Percentiles rank a stretch among this genome's conserved stretches.
phyloP scores from a whole-genome alignment of 1,284 basidiomycete species.

The Leccinum subfulvum region DNA sequence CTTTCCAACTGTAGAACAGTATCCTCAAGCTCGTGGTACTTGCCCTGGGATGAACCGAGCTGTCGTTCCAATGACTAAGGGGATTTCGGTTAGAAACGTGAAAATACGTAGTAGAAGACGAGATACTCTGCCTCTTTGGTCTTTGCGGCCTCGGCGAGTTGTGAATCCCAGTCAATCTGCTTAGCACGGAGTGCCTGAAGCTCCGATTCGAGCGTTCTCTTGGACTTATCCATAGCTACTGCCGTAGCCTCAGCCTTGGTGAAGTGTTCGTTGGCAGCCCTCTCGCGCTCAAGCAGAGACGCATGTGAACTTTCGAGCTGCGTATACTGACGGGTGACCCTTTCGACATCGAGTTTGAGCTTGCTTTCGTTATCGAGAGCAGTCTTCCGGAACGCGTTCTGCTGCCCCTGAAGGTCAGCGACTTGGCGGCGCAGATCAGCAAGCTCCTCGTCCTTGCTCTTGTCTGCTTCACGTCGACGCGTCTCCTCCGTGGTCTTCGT shows the following conservation, averaged over 20 bases:
- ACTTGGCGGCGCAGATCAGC: constrained; percentile 70
- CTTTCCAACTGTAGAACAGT: constrained; percentile 80
- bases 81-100: not conserved
- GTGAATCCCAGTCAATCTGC: constrained; percentile 68
- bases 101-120: not conserved
- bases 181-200: constrained; percentile 70
- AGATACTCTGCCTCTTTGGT: constrained; percentile 67
- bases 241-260: constrained; percentile 54
- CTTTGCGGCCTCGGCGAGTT: constrained; percentile 60
- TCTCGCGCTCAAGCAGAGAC: constrained; percentile 63
- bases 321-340: constrained; percentile 53
- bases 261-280: constrained; percentile 49
- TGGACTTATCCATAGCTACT: constrained; percentile 68
- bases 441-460: constrained; percentile 88
- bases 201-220: constrained; percentile 72
- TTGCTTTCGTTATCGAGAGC: constrained; percentile 66
- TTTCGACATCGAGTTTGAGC: constrained; percentile 68
- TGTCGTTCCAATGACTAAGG: constrained; percentile 64
- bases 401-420: constrained; percentile 55
- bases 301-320: constrained; percentile 59
- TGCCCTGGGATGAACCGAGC: constrained; percentile 67
- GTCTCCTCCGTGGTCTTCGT: constrained; percentile 87
- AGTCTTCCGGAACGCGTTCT: constrained; percentile 55
- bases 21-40: constrained; percentile 86
- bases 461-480: constrained; percentile 80